phyloP scores from a whole-genome alignment of 1,284 basidiomycete species.

The Salmacisia buchloeana region DNA sequence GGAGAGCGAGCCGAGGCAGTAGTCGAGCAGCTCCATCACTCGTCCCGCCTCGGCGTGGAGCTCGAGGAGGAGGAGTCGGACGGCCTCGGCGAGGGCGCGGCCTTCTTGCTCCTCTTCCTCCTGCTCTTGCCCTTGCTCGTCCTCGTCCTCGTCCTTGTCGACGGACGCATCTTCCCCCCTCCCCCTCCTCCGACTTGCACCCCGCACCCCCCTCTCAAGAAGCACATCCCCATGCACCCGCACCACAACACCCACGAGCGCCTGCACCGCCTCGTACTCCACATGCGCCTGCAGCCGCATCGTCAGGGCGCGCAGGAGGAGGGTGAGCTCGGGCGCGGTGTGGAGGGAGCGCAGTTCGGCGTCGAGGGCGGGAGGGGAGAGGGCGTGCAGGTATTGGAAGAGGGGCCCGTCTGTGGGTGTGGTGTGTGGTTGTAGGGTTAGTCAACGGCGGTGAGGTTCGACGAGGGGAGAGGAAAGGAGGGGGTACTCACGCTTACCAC shows the following conservation, averaged over 20 bases:
- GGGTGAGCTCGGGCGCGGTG: slow-evolving; percentile 62
- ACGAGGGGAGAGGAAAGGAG: not conserved
- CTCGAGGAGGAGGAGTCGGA: slow-evolving; percentile 26
- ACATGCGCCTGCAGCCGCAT: slow-evolving; percentile 69
- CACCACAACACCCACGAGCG: slow-evolving; percentile 77
- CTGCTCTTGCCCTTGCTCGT: slow-evolving; percentile 80
- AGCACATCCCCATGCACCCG: slow-evolving; percentile 77
- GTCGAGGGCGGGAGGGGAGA: slow-evolving; percentile 85
- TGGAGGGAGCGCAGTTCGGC: slow-evolving; percentile 74
- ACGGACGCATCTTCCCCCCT: slow-evolving; percentile 61
- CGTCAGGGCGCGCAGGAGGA: slow-evolving; percentile 71
- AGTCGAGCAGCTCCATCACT: slow-evolving; percentile 38
- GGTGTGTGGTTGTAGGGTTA: not conserved
- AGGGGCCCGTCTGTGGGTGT: slow-evolving; percentile 53
- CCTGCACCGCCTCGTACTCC: slow-evolving; percentile 94
- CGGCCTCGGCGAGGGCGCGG: slow-evolving; percentile 19
- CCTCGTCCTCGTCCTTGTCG: slow-evolving; percentile 61
- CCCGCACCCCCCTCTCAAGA: slow-evolving; percentile 58
- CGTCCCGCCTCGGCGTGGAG: slow-evolving; percentile 33
- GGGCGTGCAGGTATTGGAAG: slow-evolving; percentile 76
- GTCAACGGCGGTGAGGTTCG: not conserved
- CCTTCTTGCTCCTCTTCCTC: slow-evolving; percentile 51
- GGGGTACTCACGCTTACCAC: slow-evolving; percentile 3
- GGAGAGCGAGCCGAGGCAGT: slow-evolving; percentile 40
- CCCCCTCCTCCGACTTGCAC: slow-evolving; percentile 37